Evolutionary conservation across 768 basidiomycete species (phyloP).

Genomic region (Termitomyces heimii): DNA sequence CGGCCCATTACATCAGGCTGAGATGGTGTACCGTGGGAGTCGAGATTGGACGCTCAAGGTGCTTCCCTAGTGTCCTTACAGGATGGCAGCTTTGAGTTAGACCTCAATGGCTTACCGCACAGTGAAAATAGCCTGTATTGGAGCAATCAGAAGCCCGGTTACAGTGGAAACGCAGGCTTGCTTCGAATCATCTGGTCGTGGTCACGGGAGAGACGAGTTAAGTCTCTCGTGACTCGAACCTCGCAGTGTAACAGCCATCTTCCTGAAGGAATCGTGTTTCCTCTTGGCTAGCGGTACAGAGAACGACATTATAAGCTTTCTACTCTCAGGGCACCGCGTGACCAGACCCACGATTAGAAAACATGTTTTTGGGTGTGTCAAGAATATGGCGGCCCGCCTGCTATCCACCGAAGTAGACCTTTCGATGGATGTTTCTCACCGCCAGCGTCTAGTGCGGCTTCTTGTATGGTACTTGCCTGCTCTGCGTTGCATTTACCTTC

Average conservation of each 20-base stretch:
- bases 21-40: too few relatives aligned
- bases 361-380: background rate
- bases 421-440: background rate
- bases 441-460: background rate
- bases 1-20: too few relatives aligned
- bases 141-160: too few relatives aligned
- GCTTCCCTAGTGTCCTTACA: too few relatives aligned
- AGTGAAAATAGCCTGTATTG: too few relatives aligned
- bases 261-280: background rate
- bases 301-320: background rate
- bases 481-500: background rate
- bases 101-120: too few relatives aligned
- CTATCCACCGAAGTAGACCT: background rate
- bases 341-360: background rate
- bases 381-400: background rate
- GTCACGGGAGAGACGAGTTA: background rate
- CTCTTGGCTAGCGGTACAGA: background rate
- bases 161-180: too few relatives aligned
- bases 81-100: too few relatives aligned
- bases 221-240: background rate
- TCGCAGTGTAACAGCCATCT: background rate
- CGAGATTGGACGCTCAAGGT: too few relatives aligned
- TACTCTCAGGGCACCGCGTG: background rate
- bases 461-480: background rate
- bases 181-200: background rate